Percentiles rank a stretch among this genome's conserved stretches.
phyloP scores from a whole-genome alignment of 495 filamentous ascomycete genomes.

The Oidiodendron maius region DNA sequence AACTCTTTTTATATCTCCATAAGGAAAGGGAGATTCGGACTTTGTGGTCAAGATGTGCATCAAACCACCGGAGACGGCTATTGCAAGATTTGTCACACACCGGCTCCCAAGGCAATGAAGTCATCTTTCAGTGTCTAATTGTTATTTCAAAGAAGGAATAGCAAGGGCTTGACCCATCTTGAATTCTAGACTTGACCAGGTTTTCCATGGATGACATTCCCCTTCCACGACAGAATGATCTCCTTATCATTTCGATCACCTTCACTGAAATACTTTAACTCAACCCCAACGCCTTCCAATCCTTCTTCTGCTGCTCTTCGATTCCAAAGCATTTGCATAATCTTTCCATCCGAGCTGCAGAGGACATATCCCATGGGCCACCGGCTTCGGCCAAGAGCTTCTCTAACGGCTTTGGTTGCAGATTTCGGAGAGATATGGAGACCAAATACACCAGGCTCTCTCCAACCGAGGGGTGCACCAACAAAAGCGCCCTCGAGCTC shows the following conservation, averaged over 20 bases:
- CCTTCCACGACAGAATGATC: slow-evolving; percentile 53
- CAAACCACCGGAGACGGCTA: neutral
- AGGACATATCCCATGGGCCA: slow-evolving; percentile 59
- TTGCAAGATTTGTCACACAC: neutral
- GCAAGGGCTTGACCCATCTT: neutral
- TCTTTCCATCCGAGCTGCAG: slow-evolving; percentile 39
- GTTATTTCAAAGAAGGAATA: neutral
- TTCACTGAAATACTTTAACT: slow-evolving; percentile 37
- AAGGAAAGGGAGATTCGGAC: too few species aligned
- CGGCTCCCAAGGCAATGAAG: slow-evolving; percentile 7
- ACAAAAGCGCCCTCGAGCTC: slow-evolving; percentile 82
- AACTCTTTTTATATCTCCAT: too few species aligned
- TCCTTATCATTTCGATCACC: slow-evolving; percentile 21
- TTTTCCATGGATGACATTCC: slow-evolving; percentile 30
- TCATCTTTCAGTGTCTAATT: neutral
- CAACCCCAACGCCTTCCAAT: slow-evolving; percentile 57
- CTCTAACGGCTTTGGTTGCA: slow-evolving; percentile 51
- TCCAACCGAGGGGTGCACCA: slow-evolving; percentile 64
- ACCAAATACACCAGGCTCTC: slow-evolving; percentile 52
- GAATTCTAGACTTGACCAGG: neutral
- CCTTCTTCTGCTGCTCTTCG: slow-evolving; percentile 54
- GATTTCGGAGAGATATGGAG: slow-evolving; percentile 47
- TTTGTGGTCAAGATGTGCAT: too few species aligned
- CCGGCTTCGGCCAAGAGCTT: slow-evolving; percentile 58
- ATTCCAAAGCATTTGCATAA: slow-evolving; percentile 70